Evolutionary conservation across 2,329 filamentous ascomycete genomes (phyloP).

Genomic region (Xylaria sp.): DNA sequence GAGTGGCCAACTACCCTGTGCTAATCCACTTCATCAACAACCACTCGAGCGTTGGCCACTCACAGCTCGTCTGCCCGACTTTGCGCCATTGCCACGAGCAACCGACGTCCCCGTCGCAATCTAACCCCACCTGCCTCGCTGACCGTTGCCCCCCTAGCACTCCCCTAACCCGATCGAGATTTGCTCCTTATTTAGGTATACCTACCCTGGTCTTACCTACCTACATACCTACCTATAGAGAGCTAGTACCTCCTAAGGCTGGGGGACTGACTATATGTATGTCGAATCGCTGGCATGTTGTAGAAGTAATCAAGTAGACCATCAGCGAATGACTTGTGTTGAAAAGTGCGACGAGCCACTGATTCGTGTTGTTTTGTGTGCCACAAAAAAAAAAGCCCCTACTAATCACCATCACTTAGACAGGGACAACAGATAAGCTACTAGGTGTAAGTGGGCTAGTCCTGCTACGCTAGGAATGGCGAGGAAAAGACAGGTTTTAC

Average conservation of each 20-base stretch:
- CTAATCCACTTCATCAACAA: constrained; percentile 35
- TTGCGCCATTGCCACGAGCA: constrained; percentile 38
- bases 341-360: neutral
- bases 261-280: no score
- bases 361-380: neutral
- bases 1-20: neutral
- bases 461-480: neutral
- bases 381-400: neutral
- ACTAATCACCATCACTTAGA: neutral
- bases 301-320: neutral
- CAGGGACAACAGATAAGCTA: neutral
- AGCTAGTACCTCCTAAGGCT: no score
- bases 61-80: constrained; percentile 19
- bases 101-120: constrained; percentile 23
- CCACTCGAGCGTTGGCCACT: constrained; percentile 25
- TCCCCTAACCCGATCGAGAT: constrained; percentile 15
- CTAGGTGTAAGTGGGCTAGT: neutral
- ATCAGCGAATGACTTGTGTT: neutral
- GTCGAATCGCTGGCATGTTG: no score
- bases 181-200: neutral
- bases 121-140: neutral
- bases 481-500: neutral
- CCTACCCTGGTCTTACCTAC: neutral
- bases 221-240: no score
- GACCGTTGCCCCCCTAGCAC: neutral